Evolutionary conservation across 2,329 filamentous ascomycete genomes (phyloP).

Genomic region (Trichoderma citrinoviride): DNA sequence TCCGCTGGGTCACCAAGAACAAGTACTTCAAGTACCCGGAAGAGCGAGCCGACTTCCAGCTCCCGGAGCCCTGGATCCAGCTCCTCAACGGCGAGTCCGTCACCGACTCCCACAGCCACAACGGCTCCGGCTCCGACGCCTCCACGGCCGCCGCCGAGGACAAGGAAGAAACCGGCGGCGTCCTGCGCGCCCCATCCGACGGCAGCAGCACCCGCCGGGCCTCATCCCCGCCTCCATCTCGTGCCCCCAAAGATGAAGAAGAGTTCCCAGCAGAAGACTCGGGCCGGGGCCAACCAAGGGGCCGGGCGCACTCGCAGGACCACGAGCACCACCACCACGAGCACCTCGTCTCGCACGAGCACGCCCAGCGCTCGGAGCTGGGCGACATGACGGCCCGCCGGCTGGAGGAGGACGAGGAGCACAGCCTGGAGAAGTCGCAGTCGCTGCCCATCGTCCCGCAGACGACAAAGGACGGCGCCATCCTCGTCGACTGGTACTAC

Average conservation of each 20-base stretch:
- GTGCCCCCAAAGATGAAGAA: conserved; percentile 20
- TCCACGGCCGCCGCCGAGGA: conserved; percentile 28
- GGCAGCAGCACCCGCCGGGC: conserved; percentile 20
- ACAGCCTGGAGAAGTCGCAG: conserved; percentile 42
- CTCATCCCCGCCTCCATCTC: neutral
- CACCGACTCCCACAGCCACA: conserved; percentile 16
- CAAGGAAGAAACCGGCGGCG: conserved; percentile 13
- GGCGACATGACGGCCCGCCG: conserved; percentile 9
- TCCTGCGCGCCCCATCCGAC: conserved; percentile 1
- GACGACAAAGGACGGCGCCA: conserved; percentile 48
- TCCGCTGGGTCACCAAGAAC: conserved; percentile 54
- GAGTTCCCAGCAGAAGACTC: neutral
- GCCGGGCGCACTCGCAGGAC: neutral
- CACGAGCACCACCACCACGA: neutral
- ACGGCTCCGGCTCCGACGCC: conserved; percentile 27
- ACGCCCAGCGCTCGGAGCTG: conserved; percentile 21
- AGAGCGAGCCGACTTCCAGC: conserved; percentile 53
- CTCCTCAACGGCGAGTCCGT: conserved; percentile 33
- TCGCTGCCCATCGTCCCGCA: conserved; percentile 50
- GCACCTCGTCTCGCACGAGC: neutral
- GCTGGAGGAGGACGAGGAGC: conserved; percentile 34
- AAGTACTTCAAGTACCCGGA: conserved; percentile 57
- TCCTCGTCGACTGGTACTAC: conserved; percentile 55
- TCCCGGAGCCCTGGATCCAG: conserved; percentile 44
- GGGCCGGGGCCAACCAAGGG: neutral